Evolutionary conservation across 257 asterid species (phyloP).

Genomic region (Datura wrightii): DNA sequence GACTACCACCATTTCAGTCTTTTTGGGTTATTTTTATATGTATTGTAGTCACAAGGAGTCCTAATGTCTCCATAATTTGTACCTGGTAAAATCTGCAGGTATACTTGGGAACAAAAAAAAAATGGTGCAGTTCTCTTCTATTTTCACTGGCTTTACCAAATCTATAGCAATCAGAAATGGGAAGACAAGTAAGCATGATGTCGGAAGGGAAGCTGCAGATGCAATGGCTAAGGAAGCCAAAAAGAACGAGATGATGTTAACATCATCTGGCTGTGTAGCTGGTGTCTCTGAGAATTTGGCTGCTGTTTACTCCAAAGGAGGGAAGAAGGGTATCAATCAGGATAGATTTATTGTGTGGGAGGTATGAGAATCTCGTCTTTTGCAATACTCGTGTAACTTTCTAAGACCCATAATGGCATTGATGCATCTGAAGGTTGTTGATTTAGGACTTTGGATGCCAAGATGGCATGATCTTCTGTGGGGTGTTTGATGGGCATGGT

Average conservation of each 20-base stretch:
- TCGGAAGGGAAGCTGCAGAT: conserved; percentile 52
- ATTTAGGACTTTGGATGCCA: conserved; percentile 75
- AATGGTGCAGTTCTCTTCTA: conserved; percentile 70
- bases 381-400: not conserved
- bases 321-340: conserved; percentile 76
- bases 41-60: not conserved
- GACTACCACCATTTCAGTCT: not conserved
- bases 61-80: not conserved
- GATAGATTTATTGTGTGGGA: conserved; percentile 69
- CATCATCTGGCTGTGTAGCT: conserved; percentile 58
- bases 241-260: conserved; percentile 57
- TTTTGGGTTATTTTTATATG: not conserved
- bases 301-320: conserved; percentile 59
- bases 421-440: not conserved
- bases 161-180: conserved; percentile 50
- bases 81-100: not conserved
- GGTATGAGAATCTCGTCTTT: conserved; percentile 44
- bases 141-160: conserved; percentile 61
- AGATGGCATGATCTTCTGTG: conserved; percentile 75
- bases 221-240: conserved; percentile 65
- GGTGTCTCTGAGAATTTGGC: conserved; percentile 41
- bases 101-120: not conserved
- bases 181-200: conserved; percentile 52
- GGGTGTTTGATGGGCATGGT: conserved; percentile 87
- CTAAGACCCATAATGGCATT: not conserved